Conservation (phyloP, 2,329 filamentous ascomycete species). For the Colletotrichum tamarilloi region DNA sequence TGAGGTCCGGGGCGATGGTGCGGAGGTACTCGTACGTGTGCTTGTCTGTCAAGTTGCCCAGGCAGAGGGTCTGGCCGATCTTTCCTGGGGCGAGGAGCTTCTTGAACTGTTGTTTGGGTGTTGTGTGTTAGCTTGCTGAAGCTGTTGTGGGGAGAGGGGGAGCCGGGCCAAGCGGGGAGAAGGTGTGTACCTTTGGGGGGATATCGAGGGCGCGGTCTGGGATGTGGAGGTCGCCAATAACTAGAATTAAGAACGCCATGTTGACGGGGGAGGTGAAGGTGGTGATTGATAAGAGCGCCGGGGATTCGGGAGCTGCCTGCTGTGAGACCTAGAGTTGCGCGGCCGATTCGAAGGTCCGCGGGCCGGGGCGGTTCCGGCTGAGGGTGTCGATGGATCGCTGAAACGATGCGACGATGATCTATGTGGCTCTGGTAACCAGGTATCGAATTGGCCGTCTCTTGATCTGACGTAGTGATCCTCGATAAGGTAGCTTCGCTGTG, state of each 20-base stretch:
- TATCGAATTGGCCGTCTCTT: background rate
- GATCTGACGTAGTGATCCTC: background rate
- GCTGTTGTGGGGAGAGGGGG: conserved; percentile 15
- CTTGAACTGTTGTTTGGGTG: conserved; percentile 71
- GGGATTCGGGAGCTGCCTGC: conserved; percentile 4
- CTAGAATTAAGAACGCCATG: conserved; percentile 90
- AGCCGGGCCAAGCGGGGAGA: background rate
- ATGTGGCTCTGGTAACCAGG: background rate
- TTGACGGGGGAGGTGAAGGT: conserved; percentile 48
- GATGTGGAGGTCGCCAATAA: conserved; percentile 94
- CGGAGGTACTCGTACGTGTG: conserved; percentile 85
- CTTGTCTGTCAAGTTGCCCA: conserved; percentile 84
- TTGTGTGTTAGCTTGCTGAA: conserved; percentile 23
- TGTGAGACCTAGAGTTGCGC: background rate
- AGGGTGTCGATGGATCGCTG: background rate
- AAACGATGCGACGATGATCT: background rate
- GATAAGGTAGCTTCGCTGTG: conserved; percentile 8
- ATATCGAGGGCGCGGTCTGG: conserved; percentile 92
- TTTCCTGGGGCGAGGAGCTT: conserved; percentile 87
- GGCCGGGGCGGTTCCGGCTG: background rate
- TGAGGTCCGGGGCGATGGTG: conserved; percentile 77
- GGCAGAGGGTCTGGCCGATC: conserved; percentile 83
- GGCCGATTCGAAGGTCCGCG: conserved; percentile 8
- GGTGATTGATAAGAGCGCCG: conserved; percentile 5
- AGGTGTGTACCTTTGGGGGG: conserved; percentile 78